These are phyloP conservation scores for Iberis pinnata DNA, from an alignment of 345 rosid genomes.

Conservation along the genomic window DNA sequence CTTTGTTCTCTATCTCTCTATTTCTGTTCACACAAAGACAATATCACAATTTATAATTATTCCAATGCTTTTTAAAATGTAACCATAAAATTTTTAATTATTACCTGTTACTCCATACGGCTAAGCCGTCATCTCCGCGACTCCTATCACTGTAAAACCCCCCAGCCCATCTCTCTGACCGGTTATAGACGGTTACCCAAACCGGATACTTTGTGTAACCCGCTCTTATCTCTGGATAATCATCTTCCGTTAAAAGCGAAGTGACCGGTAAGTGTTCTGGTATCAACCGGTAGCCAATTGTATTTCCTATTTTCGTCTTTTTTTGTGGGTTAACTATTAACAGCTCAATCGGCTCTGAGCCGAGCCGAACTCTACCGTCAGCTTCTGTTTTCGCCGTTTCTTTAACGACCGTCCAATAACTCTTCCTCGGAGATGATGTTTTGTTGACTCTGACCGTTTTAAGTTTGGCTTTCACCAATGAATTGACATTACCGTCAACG, in stretches of 20 bases:
- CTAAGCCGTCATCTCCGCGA: conserved; percentile 67
- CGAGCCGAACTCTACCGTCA: conserved; percentile 48
- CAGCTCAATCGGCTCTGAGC: conserved; percentile 48
- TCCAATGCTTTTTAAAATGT: too few species aligned
- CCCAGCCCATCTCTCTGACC: conserved; percentile 78
- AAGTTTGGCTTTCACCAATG: conserved; percentile 56
- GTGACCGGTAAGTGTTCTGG: conserved; percentile 37
- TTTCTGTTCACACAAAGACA: too few species aligned
- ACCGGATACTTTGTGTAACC: conserved; percentile 53
- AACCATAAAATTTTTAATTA: too few species aligned
- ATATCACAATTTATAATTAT: too few species aligned
- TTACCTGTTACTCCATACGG: conserved; percentile 60
- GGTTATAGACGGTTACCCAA: conserved; percentile 75
- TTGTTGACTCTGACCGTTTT: conserved; percentile 30
- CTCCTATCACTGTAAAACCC: conserved; percentile 65
- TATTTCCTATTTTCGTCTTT: conserved; percentile 54
- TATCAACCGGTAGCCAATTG: conserved; percentile 59
- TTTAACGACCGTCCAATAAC: conserved; percentile 61
- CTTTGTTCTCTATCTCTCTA: conserved; percentile 41
- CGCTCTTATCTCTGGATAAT: conserved; percentile 60
- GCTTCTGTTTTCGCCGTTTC: conserved; percentile 62
- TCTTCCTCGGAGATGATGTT: conserved; percentile 41
- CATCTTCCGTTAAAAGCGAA: conserved; percentile 50
- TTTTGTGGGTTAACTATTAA: conserved; percentile 53
- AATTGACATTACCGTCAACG: conserved; percentile 57